Conservation (phyloP, 148 eudicot species). For the Vaccinium myrtillus region DNA sequence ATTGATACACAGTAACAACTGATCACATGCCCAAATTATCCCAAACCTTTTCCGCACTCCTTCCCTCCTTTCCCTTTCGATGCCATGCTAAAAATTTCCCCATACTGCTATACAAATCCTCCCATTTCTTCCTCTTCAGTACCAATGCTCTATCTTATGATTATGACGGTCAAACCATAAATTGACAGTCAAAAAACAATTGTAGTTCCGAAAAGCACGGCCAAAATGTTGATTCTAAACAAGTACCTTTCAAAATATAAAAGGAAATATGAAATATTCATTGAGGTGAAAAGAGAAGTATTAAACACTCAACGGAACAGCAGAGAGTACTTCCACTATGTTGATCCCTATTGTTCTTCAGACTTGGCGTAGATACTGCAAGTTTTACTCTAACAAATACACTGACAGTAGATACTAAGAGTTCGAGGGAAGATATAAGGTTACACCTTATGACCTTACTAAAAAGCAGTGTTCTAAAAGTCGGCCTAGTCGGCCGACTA, state of each 20-base stretch:
- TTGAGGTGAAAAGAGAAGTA: background rate
- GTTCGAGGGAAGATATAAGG: background rate
- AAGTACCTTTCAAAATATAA: background rate
- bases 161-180: background rate
- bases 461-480: too few species aligned
- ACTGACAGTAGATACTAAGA: background rate
- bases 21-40: background rate
- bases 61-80: background rate
- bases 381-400: background rate
- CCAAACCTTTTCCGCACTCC: background rate
- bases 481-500: too few species aligned
- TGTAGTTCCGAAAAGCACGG: background rate
- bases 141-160: background rate
- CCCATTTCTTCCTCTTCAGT: background rate
- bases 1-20: background rate
- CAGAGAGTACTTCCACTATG: background rate
- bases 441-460: background rate
- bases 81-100: background rate
- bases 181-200: background rate
- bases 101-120: background rate
- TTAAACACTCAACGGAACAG: background rate
- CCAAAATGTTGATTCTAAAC: background rate
- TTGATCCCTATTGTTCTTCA: background rate
- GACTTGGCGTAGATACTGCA: background rate
- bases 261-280: background rate